Evolutionary conservation across 78 protist genomes (phyloP).

Genomic region (Chrysochromulina parva): DNA sequence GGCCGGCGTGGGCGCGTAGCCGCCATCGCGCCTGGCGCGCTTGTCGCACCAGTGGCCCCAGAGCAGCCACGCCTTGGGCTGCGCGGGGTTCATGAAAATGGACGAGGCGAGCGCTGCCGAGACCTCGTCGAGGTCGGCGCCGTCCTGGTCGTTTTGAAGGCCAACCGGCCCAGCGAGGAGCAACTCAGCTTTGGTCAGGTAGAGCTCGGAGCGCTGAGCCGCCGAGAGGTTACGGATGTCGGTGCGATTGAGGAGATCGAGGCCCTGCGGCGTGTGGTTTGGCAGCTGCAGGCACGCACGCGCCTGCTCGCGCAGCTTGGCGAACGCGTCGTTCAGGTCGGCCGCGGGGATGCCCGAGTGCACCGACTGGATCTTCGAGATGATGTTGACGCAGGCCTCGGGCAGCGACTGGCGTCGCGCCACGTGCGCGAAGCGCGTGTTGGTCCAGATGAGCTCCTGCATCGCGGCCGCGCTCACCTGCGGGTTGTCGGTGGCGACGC

Average conservation of each 20-base stretch:
- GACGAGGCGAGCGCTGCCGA: slow-evolving; percentile 19
- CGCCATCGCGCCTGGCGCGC: not conserved
- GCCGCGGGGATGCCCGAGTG: not conserved
- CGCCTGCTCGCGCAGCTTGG: slow-evolving; percentile 47
- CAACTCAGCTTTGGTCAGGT: slow-evolving; percentile 46
- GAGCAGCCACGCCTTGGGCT: slow-evolving; percentile 26
- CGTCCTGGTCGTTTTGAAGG: not conserved
- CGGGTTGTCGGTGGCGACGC: not conserved
- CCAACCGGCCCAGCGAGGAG: not conserved
- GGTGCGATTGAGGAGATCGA: not conserved
- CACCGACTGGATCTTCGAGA: slow-evolving; percentile 7
- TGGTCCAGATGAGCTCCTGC: slow-evolving; percentile 47
- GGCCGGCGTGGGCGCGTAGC: not conserved
- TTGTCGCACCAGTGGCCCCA: slow-evolving; percentile 41
- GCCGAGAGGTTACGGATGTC: slow-evolving; percentile 13
- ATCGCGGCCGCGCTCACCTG: not conserved
- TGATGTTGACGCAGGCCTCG: slow-evolving; percentile 17
- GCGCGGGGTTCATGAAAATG: not conserved
- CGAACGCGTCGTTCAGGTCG: not conserved
- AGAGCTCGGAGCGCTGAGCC: slow-evolving; percentile 34
- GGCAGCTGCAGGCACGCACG: slow-evolving; percentile 30
- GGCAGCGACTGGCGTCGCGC: slow-evolving; percentile 42
- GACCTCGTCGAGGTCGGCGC: not conserved
- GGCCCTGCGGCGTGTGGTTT: not conserved
- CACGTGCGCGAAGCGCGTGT: slow-evolving; percentile 38